Evolutionary conservation across 495 filamentous ascomycete genomes (phyloP).

Genomic region (Penicillium robsamsonii): DNA sequence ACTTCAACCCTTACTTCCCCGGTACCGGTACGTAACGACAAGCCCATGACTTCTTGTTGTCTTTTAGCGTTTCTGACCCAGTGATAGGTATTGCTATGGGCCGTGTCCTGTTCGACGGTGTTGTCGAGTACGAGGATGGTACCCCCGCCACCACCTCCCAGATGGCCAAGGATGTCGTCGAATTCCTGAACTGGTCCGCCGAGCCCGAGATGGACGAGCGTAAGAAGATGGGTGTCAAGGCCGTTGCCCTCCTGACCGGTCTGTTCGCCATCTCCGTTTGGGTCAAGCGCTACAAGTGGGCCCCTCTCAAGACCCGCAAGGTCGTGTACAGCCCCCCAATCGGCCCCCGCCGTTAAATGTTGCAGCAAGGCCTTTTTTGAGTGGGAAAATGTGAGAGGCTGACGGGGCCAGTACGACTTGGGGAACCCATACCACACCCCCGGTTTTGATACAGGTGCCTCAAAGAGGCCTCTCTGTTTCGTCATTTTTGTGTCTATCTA

Average conservation of each 20-base stretch:
- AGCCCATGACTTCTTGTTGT: neutral
- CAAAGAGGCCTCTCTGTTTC: constrained; percentile 26
- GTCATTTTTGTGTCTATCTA: constrained; percentile 33
- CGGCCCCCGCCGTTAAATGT: constrained; percentile 42
- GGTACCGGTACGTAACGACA: constrained; percentile 67
- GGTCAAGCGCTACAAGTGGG: constrained; percentile 99
- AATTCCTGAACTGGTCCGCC: constrained; percentile 98
- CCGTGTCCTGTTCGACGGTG: constrained; percentile 93
- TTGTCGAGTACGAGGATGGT: constrained; percentile 98
- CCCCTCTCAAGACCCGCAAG: constrained; percentile 91
- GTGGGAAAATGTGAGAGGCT: constrained; percentile 35
- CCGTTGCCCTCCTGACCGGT: constrained; percentile 70
- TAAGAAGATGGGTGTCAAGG: constrained; percentile 99
- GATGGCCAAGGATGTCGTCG: constrained; percentile 98
- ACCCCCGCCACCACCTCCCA: constrained; percentile 93
- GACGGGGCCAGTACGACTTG: constrained; percentile 29
- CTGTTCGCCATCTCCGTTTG: constrained; percentile 87
- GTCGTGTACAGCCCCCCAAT: constrained; percentile 79
- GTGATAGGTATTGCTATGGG: constrained; percentile 89
- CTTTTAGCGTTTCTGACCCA: constrained; percentile 13
- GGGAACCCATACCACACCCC: constrained; percentile 33
- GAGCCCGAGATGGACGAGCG: constrained; percentile 98
- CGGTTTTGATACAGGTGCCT: constrained; percentile 25
- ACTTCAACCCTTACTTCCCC: constrained; percentile 99
- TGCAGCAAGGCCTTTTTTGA: constrained; percentile 31